Percentiles rank a stretch among this genome's conserved stretches.
Conservation (phyloP, 768 basidiomycete genomes). For the Suillus plorans region DNA sequence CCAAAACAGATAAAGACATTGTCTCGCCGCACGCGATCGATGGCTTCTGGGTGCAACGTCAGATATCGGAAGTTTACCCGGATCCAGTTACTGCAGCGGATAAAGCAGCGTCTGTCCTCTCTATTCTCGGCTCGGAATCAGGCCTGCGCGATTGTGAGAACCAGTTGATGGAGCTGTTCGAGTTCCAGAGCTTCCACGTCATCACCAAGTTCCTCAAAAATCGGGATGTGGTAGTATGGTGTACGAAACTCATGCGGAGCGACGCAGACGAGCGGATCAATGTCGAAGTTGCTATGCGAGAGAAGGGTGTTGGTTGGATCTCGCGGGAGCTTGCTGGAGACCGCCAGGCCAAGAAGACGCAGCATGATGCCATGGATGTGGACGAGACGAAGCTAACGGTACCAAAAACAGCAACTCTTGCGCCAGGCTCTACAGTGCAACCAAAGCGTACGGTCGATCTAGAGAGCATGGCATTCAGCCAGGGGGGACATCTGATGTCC, state of each 20-base stretch:
- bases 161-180: conserved; percentile 94
- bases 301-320: conserved; percentile 97
- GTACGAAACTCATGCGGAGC: conserved; percentile 90
- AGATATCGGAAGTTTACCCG: conserved; percentile 86
- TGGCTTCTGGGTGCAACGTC: conserved; percentile 98
- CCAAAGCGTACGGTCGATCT: conserved; percentile 87
- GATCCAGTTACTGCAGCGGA: conserved; percentile 94
- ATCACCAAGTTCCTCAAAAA: conserved; percentile 92
- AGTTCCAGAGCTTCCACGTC: conserved; percentile 88
- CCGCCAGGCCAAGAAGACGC: conserved; percentile 54
- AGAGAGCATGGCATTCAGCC: conserved; percentile 93
- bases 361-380: conserved; percentile 74
- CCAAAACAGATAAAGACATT: conserved; percentile 69
- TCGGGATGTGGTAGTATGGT: conserved; percentile 96
- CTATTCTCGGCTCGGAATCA: conserved; percentile 83
- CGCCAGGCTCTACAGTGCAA: conserved; percentile 83
- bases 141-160: conserved; percentile 93
- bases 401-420: conserved; percentile 83
- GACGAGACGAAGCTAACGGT: conserved; percentile 57
- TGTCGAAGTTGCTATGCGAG: conserved; percentile 96
- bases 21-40: conserved; percentile 92
- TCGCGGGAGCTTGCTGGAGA: conserved; percentile 85
- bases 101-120: conserved; percentile 83
- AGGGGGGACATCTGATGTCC: conserved; percentile 96
- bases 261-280: conserved; percentile 88